phyloP scores from a whole-genome alignment of 108 stramenopile genomes.

The Cyclotella baltica region DNA sequence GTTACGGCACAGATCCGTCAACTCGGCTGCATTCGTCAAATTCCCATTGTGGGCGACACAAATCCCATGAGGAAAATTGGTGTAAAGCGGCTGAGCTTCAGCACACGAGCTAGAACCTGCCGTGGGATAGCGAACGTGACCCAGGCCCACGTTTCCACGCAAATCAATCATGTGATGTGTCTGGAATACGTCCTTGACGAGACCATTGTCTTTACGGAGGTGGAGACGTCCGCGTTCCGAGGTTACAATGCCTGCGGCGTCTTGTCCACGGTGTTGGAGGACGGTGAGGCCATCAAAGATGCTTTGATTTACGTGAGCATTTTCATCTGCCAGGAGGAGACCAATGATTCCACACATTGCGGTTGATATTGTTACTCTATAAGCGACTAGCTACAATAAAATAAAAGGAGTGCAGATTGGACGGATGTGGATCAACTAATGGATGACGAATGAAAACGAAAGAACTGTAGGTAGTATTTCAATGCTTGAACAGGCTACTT shows the following conservation, averaged over 20 bases:
- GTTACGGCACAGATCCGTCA: constrained; percentile 62
- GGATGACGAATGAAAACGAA: too few species aligned
- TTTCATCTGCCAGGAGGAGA: constrained; percentile 83
- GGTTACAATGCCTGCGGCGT: constrained; percentile 98
- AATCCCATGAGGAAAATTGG: constrained; percentile 97
- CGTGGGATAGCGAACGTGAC: constrained; percentile 98
- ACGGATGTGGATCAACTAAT: too few species aligned
- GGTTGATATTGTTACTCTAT: too few species aligned
- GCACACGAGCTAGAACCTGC: constrained; percentile 89
- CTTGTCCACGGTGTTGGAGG: constrained; percentile 99
- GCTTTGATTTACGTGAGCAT: constrained; percentile 91
- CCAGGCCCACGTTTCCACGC: constrained; percentile 92
- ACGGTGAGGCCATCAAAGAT: constrained; percentile 97
- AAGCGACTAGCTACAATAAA: too few species aligned
- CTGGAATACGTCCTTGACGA: constrained; percentile 97
- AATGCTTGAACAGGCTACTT: too few species aligned
- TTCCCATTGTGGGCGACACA: constrained; percentile 99
- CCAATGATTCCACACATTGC: constrained; percentile 94
- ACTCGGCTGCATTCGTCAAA: constrained; percentile 89
- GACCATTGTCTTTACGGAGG: constrained; percentile 96
- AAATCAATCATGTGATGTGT: constrained; percentile 94
- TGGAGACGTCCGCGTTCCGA: constrained; percentile 86
- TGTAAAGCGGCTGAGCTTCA: constrained; percentile 97
- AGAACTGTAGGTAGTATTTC: too few species aligned
- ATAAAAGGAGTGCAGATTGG: too few species aligned